Evolutionary conservation across 768 basidiomycete species (phyloP).

Genomic region (Tylopilus vinaceipallidus): DNA sequence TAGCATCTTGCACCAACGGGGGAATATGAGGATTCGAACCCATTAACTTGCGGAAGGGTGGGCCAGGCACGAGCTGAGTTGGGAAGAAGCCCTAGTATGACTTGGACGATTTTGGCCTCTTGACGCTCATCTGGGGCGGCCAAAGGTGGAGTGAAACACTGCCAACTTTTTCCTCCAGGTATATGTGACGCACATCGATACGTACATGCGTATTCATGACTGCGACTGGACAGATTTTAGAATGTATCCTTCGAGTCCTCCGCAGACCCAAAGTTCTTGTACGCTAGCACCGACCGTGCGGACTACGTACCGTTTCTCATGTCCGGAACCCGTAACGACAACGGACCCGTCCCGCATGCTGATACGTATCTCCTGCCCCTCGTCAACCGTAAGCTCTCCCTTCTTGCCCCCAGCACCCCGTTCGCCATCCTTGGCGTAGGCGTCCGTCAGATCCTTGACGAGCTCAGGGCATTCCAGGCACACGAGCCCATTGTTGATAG

Average conservation of each 20-base stretch:
- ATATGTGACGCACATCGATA: background rate
- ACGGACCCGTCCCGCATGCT: constrained; percentile 72
- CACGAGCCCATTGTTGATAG: constrained; percentile 97
- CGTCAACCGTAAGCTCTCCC: constrained; percentile 83
- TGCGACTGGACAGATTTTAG: constrained; percentile 60
- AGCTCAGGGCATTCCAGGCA: constrained; percentile 92
- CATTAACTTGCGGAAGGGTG: too few relatives aligned
- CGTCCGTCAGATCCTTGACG: constrained; percentile 75
- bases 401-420: constrained; percentile 76
- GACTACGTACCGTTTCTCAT: constrained; percentile 58
- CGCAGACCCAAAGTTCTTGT: constrained; percentile 96
- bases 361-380: constrained; percentile 61
- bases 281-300: constrained; percentile 89
- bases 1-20: too few relatives aligned
- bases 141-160: too few relatives aligned
- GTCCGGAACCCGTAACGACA: constrained; percentile 42
- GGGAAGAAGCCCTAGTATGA: too few relatives aligned
- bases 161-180: background rate
- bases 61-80: too few relatives aligned
- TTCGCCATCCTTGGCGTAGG: constrained; percentile 69
- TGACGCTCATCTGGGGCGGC: too few relatives aligned
- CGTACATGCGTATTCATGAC: constrained; percentile 9
- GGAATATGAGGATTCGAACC: too few relatives aligned
- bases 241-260: constrained; percentile 90
- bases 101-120: too few relatives aligned